Conservation (phyloP, 345 rosid genomes). For the Gossypium raimondii region DNA sequence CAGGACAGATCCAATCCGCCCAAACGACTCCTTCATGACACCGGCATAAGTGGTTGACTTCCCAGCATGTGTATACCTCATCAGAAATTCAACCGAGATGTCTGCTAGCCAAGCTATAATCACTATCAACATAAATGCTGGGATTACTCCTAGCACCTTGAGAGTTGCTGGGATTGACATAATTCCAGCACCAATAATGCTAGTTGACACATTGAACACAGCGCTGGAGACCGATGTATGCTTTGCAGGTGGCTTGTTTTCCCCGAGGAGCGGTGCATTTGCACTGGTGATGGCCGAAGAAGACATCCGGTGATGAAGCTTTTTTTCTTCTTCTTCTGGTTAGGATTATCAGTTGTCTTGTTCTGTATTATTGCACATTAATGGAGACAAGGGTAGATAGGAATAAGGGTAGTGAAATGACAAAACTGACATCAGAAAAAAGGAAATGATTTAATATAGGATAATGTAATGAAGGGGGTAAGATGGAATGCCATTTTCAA, state of each 20-base stretch:
- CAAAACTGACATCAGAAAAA: background rate
- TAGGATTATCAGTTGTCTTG: background rate
- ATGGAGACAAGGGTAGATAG: background rate
- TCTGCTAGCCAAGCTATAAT: constrained; percentile 64
- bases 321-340: background rate
- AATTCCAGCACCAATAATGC: constrained; percentile 81
- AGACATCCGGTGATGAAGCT: background rate
- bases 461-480: background rate
- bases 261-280: constrained; percentile 50
- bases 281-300: constrained; percentile 14
- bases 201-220: constrained; percentile 82
- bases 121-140: constrained; percentile 54
- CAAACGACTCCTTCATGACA: constrained; percentile 80
- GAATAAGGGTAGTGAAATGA: background rate
- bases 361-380: background rate
- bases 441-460: background rate
- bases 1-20: constrained; percentile 48
- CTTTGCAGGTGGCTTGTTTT: constrained; percentile 23
- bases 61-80: constrained; percentile 63
- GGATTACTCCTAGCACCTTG: constrained; percentile 72
- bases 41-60: constrained; percentile 66
- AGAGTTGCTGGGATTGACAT: constrained; percentile 89
- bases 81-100: constrained; percentile 59
- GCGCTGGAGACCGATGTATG: constrained; percentile 63
- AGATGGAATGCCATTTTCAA: background rate